Conservation (phyloP, 140 eudicot genomes). For the Cichorium intybus region DNA sequence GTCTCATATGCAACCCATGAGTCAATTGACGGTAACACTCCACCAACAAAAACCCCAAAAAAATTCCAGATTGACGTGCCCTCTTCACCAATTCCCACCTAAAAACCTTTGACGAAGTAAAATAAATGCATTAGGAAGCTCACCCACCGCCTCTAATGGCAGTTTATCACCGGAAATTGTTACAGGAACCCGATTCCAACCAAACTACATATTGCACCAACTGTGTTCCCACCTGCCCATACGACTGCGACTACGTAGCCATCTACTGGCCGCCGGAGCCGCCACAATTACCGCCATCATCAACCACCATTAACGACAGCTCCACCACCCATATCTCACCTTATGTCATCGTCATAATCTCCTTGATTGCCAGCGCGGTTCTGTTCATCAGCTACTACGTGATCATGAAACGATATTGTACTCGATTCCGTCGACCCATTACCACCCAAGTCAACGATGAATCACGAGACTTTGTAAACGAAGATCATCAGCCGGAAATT, state of each 20-base stretch:
- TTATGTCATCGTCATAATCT: conserved; percentile 20
- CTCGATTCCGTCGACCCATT: conserved; percentile 12
- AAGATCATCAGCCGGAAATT: conserved; percentile 22
- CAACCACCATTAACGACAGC: neutral
- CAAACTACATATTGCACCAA: conserved; percentile 17
- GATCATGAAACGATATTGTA: conserved; percentile 26
- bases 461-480: conserved; percentile 19
- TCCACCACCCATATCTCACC: conserved; percentile 25
- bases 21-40: neutral
- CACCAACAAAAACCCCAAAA: conserved; percentile 2
- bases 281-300: neutral
- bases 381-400: conserved; percentile 36
- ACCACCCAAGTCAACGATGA: neutral
- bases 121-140: neutral
- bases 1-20: neutral
- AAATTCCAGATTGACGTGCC: neutral
- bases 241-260: conserved; percentile 18
- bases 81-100: conserved; percentile 14
- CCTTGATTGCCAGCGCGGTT: conserved; percentile 23
- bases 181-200: conserved; percentile 18
- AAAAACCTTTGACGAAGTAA: neutral
- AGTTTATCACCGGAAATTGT: conserved; percentile 36
- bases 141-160: conserved; percentile 20
- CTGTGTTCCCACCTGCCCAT: conserved; percentile 25
- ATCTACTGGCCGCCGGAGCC: conserved; percentile 24